phyloP scores from a whole-genome alignment of 208 protist genomes.

The Leishmania mexicana region DNA sequence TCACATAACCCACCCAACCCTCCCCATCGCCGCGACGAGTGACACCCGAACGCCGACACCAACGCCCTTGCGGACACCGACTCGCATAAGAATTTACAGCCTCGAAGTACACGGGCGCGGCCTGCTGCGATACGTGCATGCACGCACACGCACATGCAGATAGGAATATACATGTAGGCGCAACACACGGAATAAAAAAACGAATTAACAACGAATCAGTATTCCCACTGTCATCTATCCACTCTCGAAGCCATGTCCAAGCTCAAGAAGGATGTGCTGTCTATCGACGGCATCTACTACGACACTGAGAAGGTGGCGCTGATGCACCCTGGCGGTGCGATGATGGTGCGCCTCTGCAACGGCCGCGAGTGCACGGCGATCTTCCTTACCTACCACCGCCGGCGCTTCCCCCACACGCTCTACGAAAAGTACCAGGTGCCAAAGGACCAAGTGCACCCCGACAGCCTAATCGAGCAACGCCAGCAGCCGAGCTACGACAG shows the following conservation, averaged over 20 bases:
- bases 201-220: not conserved
- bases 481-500: slow-evolving; percentile 56
- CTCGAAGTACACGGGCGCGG: not conserved
- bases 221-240: not conserved
- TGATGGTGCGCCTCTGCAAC: slow-evolving; percentile 79
- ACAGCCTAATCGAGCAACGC: slow-evolving; percentile 42
- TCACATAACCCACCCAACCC: not conserved
- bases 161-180: not conserved
- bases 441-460: slow-evolving; percentile 46
- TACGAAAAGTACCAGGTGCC: slow-evolving; percentile 67
- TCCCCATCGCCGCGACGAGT: not conserved
- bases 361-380: slow-evolving; percentile 70
- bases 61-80: not conserved
- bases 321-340: slow-evolving; percentile 68
- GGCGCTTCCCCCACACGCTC: slow-evolving; percentile 69
- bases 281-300: slow-evolving; percentile 82
- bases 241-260: slow-evolving; percentile 1
- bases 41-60: not conserved
- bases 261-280: slow-evolving; percentile 55
- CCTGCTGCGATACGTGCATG: not conserved
- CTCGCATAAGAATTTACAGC: not conserved
- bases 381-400: slow-evolving; percentile 78
- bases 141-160: not conserved
- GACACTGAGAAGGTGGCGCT: slow-evolving; percentile 64
- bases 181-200: not conserved